A percentile compares a stretch with the other conserved stretches of the same genome.
These are phyloP conservation scores for Bipolaris victoriae DNA, from an alignment of 2,329 filamentous ascomycete species.

Conservation along the genomic window DNA sequence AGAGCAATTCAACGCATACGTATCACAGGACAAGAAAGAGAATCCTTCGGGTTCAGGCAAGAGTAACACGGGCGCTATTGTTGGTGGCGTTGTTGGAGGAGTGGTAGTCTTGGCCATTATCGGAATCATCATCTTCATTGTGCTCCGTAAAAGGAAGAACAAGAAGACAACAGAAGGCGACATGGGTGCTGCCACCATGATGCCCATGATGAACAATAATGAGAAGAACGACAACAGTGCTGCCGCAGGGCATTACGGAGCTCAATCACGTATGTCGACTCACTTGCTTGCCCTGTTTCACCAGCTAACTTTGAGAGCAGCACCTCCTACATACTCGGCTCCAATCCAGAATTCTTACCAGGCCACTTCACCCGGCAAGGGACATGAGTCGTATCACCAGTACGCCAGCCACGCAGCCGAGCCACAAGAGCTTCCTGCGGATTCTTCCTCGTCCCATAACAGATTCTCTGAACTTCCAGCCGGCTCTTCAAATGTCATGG, in stretches of 20 bases:
- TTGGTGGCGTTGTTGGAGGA: constrained; percentile 39
- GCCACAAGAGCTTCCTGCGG: constrained; percentile 30
- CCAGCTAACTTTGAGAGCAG: constrained; percentile 22
- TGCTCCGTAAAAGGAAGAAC: constrained; percentile 27
- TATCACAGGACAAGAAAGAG: constrained; percentile 1
- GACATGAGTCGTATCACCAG: constrained; percentile 20
- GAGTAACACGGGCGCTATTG: constrained; percentile 31
- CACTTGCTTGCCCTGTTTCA: neutral
- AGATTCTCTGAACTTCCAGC: constrained; percentile 36
- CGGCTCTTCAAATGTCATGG: constrained; percentile 10
- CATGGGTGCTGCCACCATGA: constrained; percentile 14
- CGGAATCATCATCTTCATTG: constrained; percentile 31
- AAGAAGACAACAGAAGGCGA: constrained; percentile 8
- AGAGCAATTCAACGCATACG: constrained; percentile 28
- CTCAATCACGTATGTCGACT: constrained; percentile 31
- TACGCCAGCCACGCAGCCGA: constrained; percentile 24
- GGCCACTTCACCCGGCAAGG: constrained; percentile 16
- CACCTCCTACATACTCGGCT: constrained; percentile 34
- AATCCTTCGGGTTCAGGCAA: constrained; percentile 7
- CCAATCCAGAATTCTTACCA: constrained; percentile 28
- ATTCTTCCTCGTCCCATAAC: constrained; percentile 10
- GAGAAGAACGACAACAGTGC: constrained; percentile 11
- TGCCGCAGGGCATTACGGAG: constrained; percentile 18
- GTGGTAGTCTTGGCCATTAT: constrained; percentile 32
- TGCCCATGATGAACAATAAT: constrained; percentile 23